Percentiles rank a stretch among this genome's conserved stretches.
These are phyloP conservation scores for Trametopsis cervina DNA, from an alignment of 768 basidiomycete species.

Conservation along the genomic window DNA sequence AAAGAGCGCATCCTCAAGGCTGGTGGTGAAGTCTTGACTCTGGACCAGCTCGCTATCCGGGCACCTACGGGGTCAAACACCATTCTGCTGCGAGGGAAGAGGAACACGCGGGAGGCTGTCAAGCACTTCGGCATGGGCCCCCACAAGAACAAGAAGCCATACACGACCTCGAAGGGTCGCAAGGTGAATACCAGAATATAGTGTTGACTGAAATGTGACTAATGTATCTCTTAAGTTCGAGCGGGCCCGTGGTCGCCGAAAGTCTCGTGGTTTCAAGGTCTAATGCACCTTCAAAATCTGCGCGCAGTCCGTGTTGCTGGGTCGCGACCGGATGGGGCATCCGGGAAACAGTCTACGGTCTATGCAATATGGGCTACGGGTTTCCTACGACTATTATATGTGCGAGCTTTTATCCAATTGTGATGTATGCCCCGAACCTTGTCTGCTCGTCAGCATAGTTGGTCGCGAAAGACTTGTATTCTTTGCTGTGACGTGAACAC, in stretches of 20 bases:
- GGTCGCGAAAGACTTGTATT: not conserved
- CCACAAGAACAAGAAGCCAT: constrained; percentile 98
- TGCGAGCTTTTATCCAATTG: constrained; percentile 7
- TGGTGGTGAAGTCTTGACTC: constrained; percentile 90
- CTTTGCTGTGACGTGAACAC: no score
- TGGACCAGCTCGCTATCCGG: constrained; percentile 94
- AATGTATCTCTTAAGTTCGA: constrained; percentile 61
- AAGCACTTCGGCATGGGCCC: constrained; percentile 99
- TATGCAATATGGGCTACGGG: constrained; percentile 26
- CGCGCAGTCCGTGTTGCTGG: constrained; percentile 20
- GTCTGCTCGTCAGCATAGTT: not conserved
- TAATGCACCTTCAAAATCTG: constrained; percentile 38
- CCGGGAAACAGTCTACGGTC: constrained; percentile 15
- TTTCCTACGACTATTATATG: constrained; percentile 11
- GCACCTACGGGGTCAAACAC: constrained; percentile 96
- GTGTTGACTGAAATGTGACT: constrained; percentile 3
- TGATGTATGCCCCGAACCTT: constrained; percentile 10
- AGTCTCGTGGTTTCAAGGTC: constrained; percentile 96
- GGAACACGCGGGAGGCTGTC: constrained; percentile 89
- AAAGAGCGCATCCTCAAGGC: constrained; percentile 93
- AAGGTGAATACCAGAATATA: constrained; percentile 43
- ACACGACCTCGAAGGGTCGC: constrained; percentile 93
- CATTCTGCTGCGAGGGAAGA: constrained; percentile 85
- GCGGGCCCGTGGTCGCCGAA: constrained; percentile 96
- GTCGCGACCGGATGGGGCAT: constrained; percentile 14